phyloP scores from a whole-genome alignment of 2,329 filamentous ascomycete species.

The Nigrospora sphaerica region DNA sequence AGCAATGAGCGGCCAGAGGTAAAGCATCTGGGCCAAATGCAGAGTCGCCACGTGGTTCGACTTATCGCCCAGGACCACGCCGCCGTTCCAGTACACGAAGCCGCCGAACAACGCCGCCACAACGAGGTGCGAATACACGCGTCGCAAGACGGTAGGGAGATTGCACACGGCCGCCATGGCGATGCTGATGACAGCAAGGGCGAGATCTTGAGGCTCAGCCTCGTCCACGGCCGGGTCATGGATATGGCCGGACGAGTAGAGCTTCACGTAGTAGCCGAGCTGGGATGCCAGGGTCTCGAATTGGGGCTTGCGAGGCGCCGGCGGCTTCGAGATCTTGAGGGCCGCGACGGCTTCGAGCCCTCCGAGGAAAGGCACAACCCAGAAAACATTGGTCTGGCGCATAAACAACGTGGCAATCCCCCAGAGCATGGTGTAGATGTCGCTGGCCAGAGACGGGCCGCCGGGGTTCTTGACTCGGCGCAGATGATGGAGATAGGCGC shows the following conservation, averaged over 20 bases:
- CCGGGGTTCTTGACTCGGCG: slow-evolving; percentile 27
- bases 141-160: slow-evolving; percentile 33
- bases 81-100: slow-evolving; percentile 82
- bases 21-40: slow-evolving; percentile 87
- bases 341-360: slow-evolving; percentile 48
- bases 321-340: slow-evolving; percentile 35
- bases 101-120: slow-evolving; percentile 37
- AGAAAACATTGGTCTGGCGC: slow-evolving; percentile 95
- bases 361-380: slow-evolving; percentile 75
- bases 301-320: slow-evolving; percentile 18
- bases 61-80: slow-evolving; percentile 92
- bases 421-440: slow-evolving; percentile 39
- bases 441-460: slow-evolving; percentile 23
- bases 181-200: slow-evolving; percentile 57
- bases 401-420: slow-evolving; percentile 67
- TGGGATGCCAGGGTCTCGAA: slow-evolving; percentile 25
- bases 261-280: slow-evolving; percentile 29
- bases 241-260: slow-evolving; percentile 43
- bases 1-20: slow-evolving; percentile 82
- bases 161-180: slow-evolving; percentile 48
- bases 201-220: slow-evolving; percentile 43
- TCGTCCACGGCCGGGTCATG: slow-evolving; percentile 45
- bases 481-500: slow-evolving; percentile 56
- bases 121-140: slow-evolving; percentile 52
- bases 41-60: slow-evolving; percentile 86